phyloP scores from a whole-genome alignment of 164 flowering plant species.

The Tinospora cordifolia region DNA sequence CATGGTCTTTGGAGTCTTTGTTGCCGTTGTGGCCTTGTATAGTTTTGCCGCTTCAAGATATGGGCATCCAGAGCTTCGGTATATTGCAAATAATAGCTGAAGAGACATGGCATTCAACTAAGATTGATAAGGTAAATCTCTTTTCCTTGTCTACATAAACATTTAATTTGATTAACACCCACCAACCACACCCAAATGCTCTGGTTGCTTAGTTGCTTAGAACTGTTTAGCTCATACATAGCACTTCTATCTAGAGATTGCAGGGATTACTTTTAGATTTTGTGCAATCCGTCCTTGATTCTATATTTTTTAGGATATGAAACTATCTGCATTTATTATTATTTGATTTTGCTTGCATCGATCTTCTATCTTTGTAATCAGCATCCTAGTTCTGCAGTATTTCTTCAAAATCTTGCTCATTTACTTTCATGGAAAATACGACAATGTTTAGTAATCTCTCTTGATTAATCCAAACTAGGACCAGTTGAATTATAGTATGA shows the following conservation, averaged over 20 bases:
- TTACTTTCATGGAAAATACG: neutral
- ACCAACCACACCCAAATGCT: neutral
- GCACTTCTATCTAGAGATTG: neutral
- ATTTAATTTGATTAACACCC: too few species aligned
- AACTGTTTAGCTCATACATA: neutral
- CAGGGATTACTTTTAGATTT: too few species aligned
- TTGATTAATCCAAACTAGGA: too few species aligned
- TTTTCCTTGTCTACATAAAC: neutral
- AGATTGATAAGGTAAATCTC: conserved; percentile 6
- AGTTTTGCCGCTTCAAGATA: conserved; percentile 40
- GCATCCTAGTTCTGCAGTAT: neutral
- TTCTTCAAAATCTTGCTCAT: neutral
- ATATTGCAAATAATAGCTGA: conserved; percentile 13
- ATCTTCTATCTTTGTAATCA: too few species aligned
- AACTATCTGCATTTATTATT: too few species aligned
- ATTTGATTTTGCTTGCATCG: too few species aligned
- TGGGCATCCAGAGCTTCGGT: conserved; percentile 25
- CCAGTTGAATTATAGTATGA: too few species aligned
- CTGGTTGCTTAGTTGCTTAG: neutral
- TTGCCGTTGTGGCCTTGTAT: conserved; percentile 39
- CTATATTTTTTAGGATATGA: too few species aligned
- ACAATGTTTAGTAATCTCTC: neutral
- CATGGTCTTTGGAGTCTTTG: conserved; percentile 44
- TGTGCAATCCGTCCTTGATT: too few species aligned
- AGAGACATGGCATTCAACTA: conserved; percentile 12